Percentiles rank a stretch among this genome's conserved stretches.
Conservation (phyloP, 2,329 filamentous ascomycete genomes). For the Clarireedia sp. region DNA sequence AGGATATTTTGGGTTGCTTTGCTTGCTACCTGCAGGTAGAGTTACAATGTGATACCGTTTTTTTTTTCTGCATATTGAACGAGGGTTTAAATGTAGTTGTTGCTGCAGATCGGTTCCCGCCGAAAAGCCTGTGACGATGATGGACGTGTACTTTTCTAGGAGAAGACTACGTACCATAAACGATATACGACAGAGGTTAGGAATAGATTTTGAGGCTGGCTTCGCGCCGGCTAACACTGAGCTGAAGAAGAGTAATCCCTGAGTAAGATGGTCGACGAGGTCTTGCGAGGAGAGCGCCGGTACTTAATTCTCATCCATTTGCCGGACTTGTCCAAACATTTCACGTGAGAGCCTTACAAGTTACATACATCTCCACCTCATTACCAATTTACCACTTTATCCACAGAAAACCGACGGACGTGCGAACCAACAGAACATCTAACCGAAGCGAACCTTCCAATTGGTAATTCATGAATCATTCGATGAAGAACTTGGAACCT, state of each 20-base stretch:
- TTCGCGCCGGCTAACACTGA: not conserved
- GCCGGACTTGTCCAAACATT: not conserved
- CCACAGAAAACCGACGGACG: not conserved
- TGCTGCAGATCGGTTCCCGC: not conserved
- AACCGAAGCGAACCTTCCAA: no score
- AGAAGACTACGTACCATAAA: not conserved
- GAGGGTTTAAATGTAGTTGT: not conserved
- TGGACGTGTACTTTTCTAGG: not conserved
- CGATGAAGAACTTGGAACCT: no score
- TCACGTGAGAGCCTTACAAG: not conserved
- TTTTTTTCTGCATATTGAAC: not conserved
- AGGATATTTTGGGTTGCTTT: not conserved
- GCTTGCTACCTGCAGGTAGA: not conserved
- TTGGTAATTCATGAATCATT: no score
- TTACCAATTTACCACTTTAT: not conserved
- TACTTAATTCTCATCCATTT: not conserved
- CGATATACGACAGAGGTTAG: not conserved
- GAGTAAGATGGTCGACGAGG: not conserved
- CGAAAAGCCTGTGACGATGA: not conserved
- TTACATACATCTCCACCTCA: not conserved
- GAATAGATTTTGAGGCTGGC: no score
- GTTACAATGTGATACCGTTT: conserved; percentile 6
- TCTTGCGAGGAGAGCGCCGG: not conserved
- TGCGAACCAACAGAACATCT: no score
- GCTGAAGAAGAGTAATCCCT: not conserved